phyloP scores from a whole-genome alignment of 1,284 basidiomycete genomes.

The Ganoderma lucidum region DNA sequence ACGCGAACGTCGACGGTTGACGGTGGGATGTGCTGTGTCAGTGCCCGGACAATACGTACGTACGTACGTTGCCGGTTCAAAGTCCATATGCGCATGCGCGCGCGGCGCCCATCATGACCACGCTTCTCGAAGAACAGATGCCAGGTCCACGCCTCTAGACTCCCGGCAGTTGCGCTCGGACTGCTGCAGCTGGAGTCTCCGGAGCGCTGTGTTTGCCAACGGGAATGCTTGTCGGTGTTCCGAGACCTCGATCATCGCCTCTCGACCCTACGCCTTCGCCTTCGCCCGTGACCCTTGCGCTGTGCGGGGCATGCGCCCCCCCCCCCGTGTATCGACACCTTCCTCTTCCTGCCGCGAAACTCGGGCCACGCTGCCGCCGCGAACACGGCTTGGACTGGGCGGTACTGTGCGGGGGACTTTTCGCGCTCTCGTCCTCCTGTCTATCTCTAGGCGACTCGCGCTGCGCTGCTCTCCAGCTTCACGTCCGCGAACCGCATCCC shows the following conservation, averaged over 20 bases:
- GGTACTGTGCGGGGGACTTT: too few species aligned
- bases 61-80: slow-evolving; percentile 3
- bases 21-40: neutral
- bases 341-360: too few species aligned
- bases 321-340: too few species aligned
- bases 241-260: neutral
- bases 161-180: neutral
- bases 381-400: too few species aligned
- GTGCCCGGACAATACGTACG: slow-evolving; percentile 8
- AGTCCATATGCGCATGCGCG: neutral
- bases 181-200: neutral
- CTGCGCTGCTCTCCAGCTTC: neutral
- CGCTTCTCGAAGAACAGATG: neutral
- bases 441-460: neutral
- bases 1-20: neutral
- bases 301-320: neutral
- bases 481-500: neutral
- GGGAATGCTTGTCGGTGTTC: slow-evolving; percentile 3
- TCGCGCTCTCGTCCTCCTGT: neutral
- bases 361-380: too few species aligned
- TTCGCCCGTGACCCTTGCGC: neutral
- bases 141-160: neutral
- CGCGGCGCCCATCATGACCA: slow-evolving; percentile 1
- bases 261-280: neutral
- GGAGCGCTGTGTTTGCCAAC: neutral